Evolutionary conservation across 2,329 filamentous ascomycete genomes (phyloP).

Genomic region (Orbilia brochopaga): DNA sequence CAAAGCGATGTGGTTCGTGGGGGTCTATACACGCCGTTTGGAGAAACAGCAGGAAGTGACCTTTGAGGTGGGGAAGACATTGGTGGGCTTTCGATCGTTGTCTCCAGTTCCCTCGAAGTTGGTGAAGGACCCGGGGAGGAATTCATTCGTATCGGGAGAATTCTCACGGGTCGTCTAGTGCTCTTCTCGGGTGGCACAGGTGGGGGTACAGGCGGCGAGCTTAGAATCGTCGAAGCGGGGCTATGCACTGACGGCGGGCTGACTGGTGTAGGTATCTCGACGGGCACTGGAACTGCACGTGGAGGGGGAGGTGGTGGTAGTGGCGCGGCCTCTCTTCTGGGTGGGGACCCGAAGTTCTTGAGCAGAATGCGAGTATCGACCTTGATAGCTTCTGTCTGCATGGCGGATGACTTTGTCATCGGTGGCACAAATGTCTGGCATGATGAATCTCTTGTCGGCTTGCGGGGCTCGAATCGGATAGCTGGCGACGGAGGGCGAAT

Average conservation of each 20-base stretch:
- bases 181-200: slow-evolving; percentile 44
- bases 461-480: slow-evolving; percentile 64
- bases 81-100: slow-evolving; percentile 22
- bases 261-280: slow-evolving; percentile 55
- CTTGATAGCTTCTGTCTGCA: slow-evolving; percentile 91
- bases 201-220: slow-evolving; percentile 18
- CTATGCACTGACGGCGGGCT: slow-evolving; percentile 34
- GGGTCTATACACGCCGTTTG: slow-evolving; percentile 41
- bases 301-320: slow-evolving; percentile 64
- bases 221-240: slow-evolving; percentile 29
- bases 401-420: slow-evolving; percentile 64
- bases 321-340: slow-evolving; percentile 53
- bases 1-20: slow-evolving; percentile 46
- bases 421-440: slow-evolving; percentile 74
- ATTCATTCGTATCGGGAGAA: slow-evolving; percentile 28
- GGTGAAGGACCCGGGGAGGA: slow-evolving; percentile 21
- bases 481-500: slow-evolving; percentile 88
- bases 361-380: slow-evolving; percentile 65
- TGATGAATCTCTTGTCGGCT: slow-evolving; percentile 78
- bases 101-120: slow-evolving; percentile 12
- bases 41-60: slow-evolving; percentile 30
- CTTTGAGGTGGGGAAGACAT: slow-evolving; percentile 39
- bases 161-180: slow-evolving; percentile 29
- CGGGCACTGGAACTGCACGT: slow-evolving; percentile 56
- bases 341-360: slow-evolving; percentile 44